These are phyloP conservation scores for Gnomoniopsis sp. DNA, from an alignment of 2,329 filamentous ascomycete species.

Conservation along the genomic window DNA sequence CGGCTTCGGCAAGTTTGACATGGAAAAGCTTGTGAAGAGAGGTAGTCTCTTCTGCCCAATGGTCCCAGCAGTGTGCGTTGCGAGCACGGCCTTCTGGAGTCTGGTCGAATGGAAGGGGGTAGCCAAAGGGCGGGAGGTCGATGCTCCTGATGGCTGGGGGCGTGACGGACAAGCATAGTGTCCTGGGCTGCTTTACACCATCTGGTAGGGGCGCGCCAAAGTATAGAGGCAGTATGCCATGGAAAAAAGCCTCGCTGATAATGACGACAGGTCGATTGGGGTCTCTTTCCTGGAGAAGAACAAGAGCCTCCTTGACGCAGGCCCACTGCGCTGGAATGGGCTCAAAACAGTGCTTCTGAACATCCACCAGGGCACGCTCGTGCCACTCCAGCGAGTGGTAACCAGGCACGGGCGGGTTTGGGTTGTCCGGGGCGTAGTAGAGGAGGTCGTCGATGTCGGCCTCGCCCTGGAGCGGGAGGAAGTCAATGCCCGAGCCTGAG, in stretches of 20 bases:
- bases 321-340: constrained; percentile 32
- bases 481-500: constrained; percentile 28
- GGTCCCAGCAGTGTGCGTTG: constrained; percentile 27
- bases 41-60: constrained; percentile 24
- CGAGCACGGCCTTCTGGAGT: constrained; percentile 24
- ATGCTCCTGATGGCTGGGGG: constrained; percentile 32
- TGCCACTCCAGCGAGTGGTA: constrained; percentile 26
- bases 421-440: constrained; percentile 25
- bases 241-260: constrained; percentile 34
- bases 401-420: constrained; percentile 20
- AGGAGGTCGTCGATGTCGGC: constrained; percentile 33
- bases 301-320: constrained; percentile 27
- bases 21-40: constrained; percentile 26
- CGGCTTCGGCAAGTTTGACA: constrained; percentile 26
- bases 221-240: constrained; percentile 32
- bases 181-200: constrained; percentile 21
- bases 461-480: constrained; percentile 28
- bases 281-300: constrained; percentile 19
- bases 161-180: constrained; percentile 34
- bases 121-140: constrained; percentile 32
- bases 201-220: constrained; percentile 26
- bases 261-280: constrained; percentile 25
- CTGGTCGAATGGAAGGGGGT: constrained; percentile 28
- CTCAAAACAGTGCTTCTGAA: constrained; percentile 28
- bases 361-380: constrained; percentile 30